These are phyloP conservation scores for Vinca minor DNA, from an alignment of 257 asterid genomes.

Conservation along the genomic window DNA sequence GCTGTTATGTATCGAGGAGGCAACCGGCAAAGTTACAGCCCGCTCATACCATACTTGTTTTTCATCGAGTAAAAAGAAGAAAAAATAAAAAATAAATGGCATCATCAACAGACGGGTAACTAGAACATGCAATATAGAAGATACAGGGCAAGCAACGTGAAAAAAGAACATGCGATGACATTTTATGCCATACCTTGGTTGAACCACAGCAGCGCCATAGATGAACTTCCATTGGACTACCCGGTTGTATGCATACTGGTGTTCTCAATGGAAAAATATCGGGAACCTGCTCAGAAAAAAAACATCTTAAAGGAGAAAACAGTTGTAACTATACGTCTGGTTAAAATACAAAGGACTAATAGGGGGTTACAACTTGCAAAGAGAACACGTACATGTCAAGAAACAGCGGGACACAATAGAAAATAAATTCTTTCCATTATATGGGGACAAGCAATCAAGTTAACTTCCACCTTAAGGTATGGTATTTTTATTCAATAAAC, in stretches of 20 bases:
- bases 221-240: conserved; percentile 67
- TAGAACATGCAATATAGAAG: too few species aligned
- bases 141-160: too few species aligned
- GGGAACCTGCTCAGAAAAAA: conserved; percentile 66
- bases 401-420: not conserved
- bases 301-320: conserved; percentile 10
- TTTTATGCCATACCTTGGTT: conserved; percentile 61
- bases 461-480: not conserved
- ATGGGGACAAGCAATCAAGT: not conserved
- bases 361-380: not conserved
- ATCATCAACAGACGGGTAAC: not conserved
- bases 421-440: not conserved
- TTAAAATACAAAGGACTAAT: not conserved
- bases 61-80: not conserved
- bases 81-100: not conserved
- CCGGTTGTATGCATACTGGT: conserved; percentile 53
- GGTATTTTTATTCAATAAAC: not conserved
- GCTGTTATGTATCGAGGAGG: conserved; percentile 75
- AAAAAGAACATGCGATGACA: not conserved
- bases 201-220: conserved; percentile 91
- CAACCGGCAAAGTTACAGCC: conserved; percentile 66
- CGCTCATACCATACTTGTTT: conserved; percentile 95
- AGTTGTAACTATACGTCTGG: conserved; percentile 1
- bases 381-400: not conserved
- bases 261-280: conserved; percentile 84